These are phyloP conservation scores for Umbelopsis vinacea DNA, from an alignment of 192 early-diverging fungal species.

Conservation along the genomic window DNA sequence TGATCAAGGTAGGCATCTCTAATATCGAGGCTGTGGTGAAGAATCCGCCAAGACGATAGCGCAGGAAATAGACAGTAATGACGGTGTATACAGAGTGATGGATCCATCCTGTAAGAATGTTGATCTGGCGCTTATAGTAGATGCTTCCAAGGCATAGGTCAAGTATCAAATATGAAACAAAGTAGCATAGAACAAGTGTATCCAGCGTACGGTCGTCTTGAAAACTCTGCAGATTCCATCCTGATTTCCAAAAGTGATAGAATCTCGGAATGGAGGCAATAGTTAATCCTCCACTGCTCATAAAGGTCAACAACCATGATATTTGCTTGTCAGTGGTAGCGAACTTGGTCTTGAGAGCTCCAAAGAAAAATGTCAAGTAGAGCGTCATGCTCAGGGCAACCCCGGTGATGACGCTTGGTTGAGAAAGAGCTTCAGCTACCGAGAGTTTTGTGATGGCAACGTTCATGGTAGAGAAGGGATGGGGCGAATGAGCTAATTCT, in stretches of 20 bases:
- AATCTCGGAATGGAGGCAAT: slow-evolving; percentile 23
- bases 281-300: slow-evolving; percentile 27
- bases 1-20: slow-evolving; percentile 59
- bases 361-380: slow-evolving; percentile 6
- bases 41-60: slow-evolving; percentile 35
- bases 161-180: slow-evolving; percentile 53
- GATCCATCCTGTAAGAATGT: slow-evolving; percentile 56
- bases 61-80: slow-evolving; percentile 31
- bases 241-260: slow-evolving; percentile 21
- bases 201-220: slow-evolving; percentile 26
- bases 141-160: slow-evolving; percentile 55
- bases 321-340: slow-evolving; percentile 33
- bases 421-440: slow-evolving; percentile 8
- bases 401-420: slow-evolving; percentile 1
- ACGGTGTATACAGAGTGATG: slow-evolving; percentile 62
- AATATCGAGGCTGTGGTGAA: slow-evolving; percentile 55
- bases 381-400: neutral
- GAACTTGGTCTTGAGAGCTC: slow-evolving; percentile 7
- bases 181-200: slow-evolving; percentile 50
- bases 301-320: slow-evolving; percentile 30
- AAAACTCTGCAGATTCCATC: slow-evolving; percentile 23
- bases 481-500: neutral
- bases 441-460: slow-evolving; percentile 8
- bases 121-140: slow-evolving; percentile 56
- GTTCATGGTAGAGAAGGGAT: neutral